Percentiles rank a stretch among this genome's conserved stretches.
Conservation (phyloP, 2,329 filamentous ascomycete genomes). For the Fusarium lyarnte region DNA sequence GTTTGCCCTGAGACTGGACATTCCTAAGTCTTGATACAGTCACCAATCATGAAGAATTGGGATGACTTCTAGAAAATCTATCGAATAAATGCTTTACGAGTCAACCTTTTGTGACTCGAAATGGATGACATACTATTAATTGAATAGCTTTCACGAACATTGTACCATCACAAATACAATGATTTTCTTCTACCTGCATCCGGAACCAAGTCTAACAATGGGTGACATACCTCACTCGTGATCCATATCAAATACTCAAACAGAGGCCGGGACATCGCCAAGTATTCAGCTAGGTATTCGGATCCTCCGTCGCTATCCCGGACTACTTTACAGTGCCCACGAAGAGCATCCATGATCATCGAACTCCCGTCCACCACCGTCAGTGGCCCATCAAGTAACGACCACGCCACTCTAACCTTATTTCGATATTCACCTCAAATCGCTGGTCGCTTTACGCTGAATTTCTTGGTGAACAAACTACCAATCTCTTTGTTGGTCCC, state of each 20-base stretch:
- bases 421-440: neutral
- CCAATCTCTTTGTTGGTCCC: neutral
- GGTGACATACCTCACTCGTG: neutral
- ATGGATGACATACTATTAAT: neutral
- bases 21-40: neutral
- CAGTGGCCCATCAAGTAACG: slow-evolving; percentile 3
- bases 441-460: neutral
- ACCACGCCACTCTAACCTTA: slow-evolving; percentile 24
- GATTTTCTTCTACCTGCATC: neutral
- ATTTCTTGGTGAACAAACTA: neutral
- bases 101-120: neutral
- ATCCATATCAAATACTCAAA: neutral
- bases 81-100: neutral
- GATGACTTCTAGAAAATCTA: neutral
- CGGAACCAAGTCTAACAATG: neutral
- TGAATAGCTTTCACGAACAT: neutral
- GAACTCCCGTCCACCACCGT: slow-evolving; percentile 5
- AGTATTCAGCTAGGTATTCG: slow-evolving; percentile 2
- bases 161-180: neutral
- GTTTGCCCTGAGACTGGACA: neutral
- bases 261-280: neutral
- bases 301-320: neutral
- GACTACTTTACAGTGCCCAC: neutral
- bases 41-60: neutral
- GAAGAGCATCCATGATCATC: neutral